Evolutionary conservation across 805 yeast genomes (phyloP).

Genomic region (Candida mattraensis): DNA sequence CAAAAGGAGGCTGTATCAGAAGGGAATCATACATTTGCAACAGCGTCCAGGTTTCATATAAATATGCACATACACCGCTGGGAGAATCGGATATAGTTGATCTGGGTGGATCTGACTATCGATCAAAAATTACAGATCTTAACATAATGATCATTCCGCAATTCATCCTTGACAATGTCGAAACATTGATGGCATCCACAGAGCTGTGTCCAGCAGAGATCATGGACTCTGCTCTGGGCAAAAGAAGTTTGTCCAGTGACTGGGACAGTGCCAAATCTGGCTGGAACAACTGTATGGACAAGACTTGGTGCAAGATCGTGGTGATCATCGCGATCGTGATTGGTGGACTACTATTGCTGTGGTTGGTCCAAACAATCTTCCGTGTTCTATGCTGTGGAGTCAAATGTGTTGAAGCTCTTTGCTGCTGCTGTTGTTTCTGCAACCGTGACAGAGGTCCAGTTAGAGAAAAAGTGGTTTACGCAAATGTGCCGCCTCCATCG

Average conservation of each 20-base stretch:
- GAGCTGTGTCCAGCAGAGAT: constrained; percentile 25
- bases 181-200: constrained; percentile 10
- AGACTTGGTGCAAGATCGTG: constrained; percentile 69
- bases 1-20: constrained; percentile 17
- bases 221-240: constrained; percentile 11
- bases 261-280: constrained; percentile 16
- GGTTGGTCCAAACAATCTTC: constrained; percentile 56
- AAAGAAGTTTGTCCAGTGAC: constrained; percentile 14
- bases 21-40: too few relatives aligned
- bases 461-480: constrained; percentile 16
- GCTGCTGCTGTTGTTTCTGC: constrained; percentile 48
- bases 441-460: constrained; percentile 24
- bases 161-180: constrained; percentile 21
- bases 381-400: constrained; percentile 62
- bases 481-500: constrained; percentile 19
- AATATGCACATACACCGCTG: too few relatives aligned
- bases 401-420: constrained; percentile 48
- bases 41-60: too few relatives aligned
- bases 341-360: constrained; percentile 51
- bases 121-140: too few relatives aligned
- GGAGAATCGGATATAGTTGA: too few relatives aligned
- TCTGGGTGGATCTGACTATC: neutral
- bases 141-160: constrained; percentile 22
- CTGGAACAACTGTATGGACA: constrained; percentile 83
- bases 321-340: constrained; percentile 72